Conservation (phyloP, 129 eudicot species). For the Silybum marianum region DNA sequence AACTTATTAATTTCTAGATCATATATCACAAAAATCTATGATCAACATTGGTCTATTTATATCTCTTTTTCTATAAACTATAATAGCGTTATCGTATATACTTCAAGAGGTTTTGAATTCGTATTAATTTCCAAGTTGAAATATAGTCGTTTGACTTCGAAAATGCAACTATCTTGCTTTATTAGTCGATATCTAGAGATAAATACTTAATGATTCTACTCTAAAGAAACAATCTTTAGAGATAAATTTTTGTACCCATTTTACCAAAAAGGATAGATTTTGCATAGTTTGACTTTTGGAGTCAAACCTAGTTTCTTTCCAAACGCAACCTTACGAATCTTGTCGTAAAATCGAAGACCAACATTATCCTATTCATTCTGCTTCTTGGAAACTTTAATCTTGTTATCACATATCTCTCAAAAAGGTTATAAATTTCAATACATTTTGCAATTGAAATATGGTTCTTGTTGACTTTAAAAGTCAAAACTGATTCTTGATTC, state of each 20-base stretch:
- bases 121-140: not conserved
- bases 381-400: not conserved
- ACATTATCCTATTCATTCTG: not conserved
- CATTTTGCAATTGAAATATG: not conserved
- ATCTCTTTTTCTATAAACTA: not conserved
- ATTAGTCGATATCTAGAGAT: not conserved
- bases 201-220: not conserved
- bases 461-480: slow-evolving; percentile 5
- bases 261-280: not conserved
- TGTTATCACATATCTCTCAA: not conserved
- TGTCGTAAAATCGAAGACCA: not conserved
- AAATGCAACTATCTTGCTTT: not conserved
- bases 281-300: slow-evolving; percentile 2
- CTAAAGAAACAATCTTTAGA: not conserved
- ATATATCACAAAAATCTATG: not conserved
- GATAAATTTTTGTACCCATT: not conserved
- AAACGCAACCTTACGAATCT: not conserved
- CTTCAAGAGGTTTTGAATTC: not conserved
- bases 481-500: slow-evolving; percentile 1
- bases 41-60: not conserved
- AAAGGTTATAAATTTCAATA: not conserved
- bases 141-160: not conserved
- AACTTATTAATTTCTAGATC: not conserved
- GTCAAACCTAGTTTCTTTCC: not conserved
- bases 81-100: not conserved